Evolutionary conservation across 805 yeast genomes (phyloP), one percentile per base, ranked within the genome.

Genomic region (Saturnispora saitoi): DNA sequence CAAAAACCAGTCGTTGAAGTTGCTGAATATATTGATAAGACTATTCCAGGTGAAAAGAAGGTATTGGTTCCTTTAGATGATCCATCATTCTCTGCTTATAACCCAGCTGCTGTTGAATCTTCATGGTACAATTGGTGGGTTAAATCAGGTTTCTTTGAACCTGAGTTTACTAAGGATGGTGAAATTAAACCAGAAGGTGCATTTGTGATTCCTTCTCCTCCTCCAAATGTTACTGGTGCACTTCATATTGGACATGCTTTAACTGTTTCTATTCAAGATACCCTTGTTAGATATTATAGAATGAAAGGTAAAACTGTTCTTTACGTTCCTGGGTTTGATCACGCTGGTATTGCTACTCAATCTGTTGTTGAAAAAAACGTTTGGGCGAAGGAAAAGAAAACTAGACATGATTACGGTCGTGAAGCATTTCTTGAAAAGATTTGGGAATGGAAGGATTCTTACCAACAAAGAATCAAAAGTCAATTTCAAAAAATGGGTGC

Each of bases 121-220:
- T 86, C 96, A 12, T 93, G 99, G 99, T 91, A 91, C 69, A 80
- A 77, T 17, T 93, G 99, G 98, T 93, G 99, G 99, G 83, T 78
- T 52, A 74, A 84, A 60, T 76, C 86, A 67, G 95, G 93, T 17
- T 81, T 79, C 60, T 93, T 93, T 61, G 83, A 84, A 68, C 99
- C 99, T 17, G 86, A 86, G 64, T 81, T 85, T 56, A 74, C 82
- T 41, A 75, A 70, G 50, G 81, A 82, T 61, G 97, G 97, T 42
- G 69, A 81, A 42, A 61, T 78, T 56, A 83, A 83, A 63, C 86
- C 93, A 39, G 90, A 80, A 61, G 98, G 98, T 58, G 63, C 75
- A 17, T 93, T 91, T 69, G 76, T 84, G 54, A 87, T 93, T 60
- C 97, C 98, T 36, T 93, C 96, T n/a, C 99, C 99, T 36, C 99